Percentiles rank a stretch among this genome's conserved stretches.
Evolutionary conservation across 495 filamentous ascomycete genomes (phyloP).

Genomic region (Penicillium samsonianum): DNA sequence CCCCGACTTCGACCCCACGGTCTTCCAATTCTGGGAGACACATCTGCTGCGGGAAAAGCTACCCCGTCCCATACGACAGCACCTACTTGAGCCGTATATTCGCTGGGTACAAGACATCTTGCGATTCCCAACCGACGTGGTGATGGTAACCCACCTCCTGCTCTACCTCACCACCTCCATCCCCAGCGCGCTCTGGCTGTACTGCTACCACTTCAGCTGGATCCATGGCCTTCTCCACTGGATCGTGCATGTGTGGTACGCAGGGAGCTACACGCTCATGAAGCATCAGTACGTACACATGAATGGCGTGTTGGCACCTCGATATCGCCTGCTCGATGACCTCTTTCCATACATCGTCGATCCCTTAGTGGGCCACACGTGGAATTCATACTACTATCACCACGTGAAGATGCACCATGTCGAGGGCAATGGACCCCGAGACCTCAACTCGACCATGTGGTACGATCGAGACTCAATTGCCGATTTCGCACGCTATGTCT

Average conservation of each 20-base stretch:
- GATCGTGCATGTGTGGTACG: slow-evolving; percentile 60
- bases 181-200: slow-evolving; percentile 65
- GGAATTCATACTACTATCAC: slow-evolving; percentile 81
- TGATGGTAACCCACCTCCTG: slow-evolving; percentile 74
- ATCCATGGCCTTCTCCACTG: slow-evolving; percentile 63
- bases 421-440: slow-evolving; percentile 74
- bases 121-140: slow-evolving; percentile 63
- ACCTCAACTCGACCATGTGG: slow-evolving; percentile 73
- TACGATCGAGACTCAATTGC: slow-evolving; percentile 68
- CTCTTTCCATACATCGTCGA: slow-evolving; percentile 71
- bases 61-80: slow-evolving; percentile 38
- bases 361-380: slow-evolving; percentile 77
- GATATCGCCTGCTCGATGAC: slow-evolving; percentile 54
- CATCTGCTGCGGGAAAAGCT: slow-evolving; percentile 34
- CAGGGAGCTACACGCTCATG: slow-evolving; percentile 74
- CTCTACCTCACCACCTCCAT: slow-evolving; percentile 67
- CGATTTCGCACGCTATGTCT: slow-evolving; percentile 66
- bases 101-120: slow-evolving; percentile 54
- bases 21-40: slow-evolving; percentile 53
- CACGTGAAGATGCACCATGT: slow-evolving; percentile 84
- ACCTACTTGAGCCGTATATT: slow-evolving; percentile 57
- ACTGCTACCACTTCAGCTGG: slow-evolving; percentile 60
- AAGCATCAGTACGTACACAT: slow-evolving; percentile 81
- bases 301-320: slow-evolving; percentile 60
- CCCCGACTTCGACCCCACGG: slow-evolving; percentile 53